phyloP scores from a whole-genome alignment of 176 grass and related monocot species.

The Elymus sibiricus region DNA sequence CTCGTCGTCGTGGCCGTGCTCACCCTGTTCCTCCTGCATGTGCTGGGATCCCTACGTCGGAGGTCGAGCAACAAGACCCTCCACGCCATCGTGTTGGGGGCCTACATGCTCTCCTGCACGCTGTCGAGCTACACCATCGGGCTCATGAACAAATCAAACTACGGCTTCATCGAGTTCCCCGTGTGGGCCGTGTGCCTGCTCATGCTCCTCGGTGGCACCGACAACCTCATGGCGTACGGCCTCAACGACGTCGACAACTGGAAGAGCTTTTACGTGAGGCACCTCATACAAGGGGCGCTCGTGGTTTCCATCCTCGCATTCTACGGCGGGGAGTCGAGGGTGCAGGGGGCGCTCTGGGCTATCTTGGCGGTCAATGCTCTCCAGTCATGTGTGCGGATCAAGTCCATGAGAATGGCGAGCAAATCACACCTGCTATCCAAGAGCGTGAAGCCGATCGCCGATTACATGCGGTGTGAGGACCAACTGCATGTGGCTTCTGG shows the following conservation, averaged over 20 bases:
- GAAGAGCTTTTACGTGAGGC: neutral
- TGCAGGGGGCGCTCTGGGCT: neutral
- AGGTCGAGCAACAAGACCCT: neutral
- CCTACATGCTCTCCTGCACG: neutral
- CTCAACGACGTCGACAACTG: neutral
- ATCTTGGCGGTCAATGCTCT: neutral
- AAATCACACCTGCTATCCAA: neutral
- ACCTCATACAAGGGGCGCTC: neutral
- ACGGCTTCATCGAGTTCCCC: neutral
- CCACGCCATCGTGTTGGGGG: neutral
- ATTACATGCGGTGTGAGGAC: neutral
- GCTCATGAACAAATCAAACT: accelerated
- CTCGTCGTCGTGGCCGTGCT: too few species aligned
- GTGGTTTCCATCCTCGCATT: neutral
- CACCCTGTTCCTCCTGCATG: too few species aligned
- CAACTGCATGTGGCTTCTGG: neutral
- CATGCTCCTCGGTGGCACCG: neutral
- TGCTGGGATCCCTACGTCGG: too few species aligned
- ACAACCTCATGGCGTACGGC: neutral
- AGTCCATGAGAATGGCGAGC: neutral
- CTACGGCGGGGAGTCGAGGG: neutral
- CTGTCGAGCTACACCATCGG: neutral
- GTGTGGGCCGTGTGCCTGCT: conserved; percentile 18
- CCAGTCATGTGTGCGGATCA: neutral
- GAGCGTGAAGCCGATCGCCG: neutral